Evolutionary conservation across 371 early-diverging fungal genomes (phyloP).

Genomic region (Mortierella sp.): DNA sequence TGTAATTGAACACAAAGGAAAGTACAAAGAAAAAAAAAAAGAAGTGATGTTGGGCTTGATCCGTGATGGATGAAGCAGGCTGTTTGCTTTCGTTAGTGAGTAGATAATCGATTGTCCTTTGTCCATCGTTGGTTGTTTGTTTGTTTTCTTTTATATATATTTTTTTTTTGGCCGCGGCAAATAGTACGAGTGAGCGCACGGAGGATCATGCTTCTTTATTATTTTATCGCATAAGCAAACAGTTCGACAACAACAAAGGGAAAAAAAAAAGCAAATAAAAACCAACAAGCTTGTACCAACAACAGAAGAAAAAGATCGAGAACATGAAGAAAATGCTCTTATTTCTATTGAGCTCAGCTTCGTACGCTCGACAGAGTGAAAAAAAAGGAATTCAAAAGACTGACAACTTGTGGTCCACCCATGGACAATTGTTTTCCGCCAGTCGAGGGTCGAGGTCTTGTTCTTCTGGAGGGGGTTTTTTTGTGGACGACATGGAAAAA

Average conservation of each 20-base stretch:
- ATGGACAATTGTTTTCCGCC: background rate
- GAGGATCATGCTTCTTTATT: background rate
- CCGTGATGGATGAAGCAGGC: background rate
- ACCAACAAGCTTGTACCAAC: background rate
- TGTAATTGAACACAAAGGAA: background rate
- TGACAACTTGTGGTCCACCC: background rate
- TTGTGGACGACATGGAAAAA: no score
- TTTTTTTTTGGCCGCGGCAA: background rate
- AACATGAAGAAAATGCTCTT: conserved; percentile 4
- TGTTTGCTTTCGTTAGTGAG: background rate
- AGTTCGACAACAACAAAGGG: background rate
- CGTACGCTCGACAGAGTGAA: background rate
- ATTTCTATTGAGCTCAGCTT: background rate
- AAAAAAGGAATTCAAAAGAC: background rate
- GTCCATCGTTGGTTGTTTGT: background rate
- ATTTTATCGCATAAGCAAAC: background rate
- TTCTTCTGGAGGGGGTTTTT: no score
- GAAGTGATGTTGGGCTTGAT: background rate
- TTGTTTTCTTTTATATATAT: no score
- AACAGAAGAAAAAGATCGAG: background rate
- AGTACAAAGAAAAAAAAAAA: background rate
- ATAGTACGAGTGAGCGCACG: background rate
- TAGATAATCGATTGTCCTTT: conserved; percentile 8
- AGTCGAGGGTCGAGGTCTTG: no score
- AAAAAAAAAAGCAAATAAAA: background rate